Evolutionary conservation across 2,329 filamentous ascomycete genomes (phyloP).

Genomic region (Dryadomyces quercus-mongolicae): DNA sequence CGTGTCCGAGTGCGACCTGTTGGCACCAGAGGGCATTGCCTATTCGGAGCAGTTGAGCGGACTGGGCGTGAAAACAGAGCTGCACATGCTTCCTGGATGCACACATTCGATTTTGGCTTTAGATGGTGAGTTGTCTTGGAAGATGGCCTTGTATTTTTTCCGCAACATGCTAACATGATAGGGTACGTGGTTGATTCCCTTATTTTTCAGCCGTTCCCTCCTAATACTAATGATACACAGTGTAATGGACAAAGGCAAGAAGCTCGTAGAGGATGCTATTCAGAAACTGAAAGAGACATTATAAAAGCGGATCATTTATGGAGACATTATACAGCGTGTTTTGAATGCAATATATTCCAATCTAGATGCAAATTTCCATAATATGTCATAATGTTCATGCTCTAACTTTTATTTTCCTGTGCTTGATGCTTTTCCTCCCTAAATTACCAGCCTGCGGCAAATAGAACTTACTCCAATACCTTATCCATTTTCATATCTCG

Average conservation of each 20-base stretch:
- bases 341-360: no score
- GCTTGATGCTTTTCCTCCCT: no score
- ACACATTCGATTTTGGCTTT: conserved; percentile 9
- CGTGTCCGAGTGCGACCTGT: conserved; percentile 43
- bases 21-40: conserved; percentile 38
- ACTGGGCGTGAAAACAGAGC: conserved; percentile 32
- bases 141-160: not conserved
- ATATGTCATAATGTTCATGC: no score
- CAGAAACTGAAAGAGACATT: not conserved
- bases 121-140: not conserved
- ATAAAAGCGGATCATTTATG: not conserved
- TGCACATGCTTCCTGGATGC: conserved; percentile 18
- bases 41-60: conserved; percentile 34
- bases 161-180: not conserved
- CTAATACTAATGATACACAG: not conserved
- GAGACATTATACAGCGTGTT: no score
- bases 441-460: no score
- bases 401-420: no score
- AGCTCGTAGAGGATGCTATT: conserved; percentile 4
- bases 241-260: conserved; percentile 6
- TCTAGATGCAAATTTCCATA: no score
- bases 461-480: not conserved
- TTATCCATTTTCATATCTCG: conserved; percentile 2
- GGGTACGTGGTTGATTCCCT: not conserved
- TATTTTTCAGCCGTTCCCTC: not conserved